Evolutionary conservation across 2,329 filamentous ascomycete genomes (phyloP).

Genomic region (Didymella glomerata): DNA sequence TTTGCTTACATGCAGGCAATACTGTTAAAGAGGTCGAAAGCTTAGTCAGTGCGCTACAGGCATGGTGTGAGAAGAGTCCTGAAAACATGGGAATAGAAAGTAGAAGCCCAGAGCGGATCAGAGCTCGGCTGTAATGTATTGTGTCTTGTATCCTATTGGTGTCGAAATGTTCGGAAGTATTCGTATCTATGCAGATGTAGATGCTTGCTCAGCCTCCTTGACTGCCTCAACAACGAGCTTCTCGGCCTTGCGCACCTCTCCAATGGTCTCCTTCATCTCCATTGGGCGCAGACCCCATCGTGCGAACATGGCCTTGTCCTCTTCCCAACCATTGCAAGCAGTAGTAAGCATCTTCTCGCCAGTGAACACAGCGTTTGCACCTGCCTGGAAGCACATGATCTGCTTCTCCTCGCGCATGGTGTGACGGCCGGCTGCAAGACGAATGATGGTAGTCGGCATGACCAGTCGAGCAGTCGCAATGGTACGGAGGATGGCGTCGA

Average conservation of each 20-base stretch:
- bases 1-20: constrained; percentile 55
- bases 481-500: constrained; percentile 80
- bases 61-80: constrained; percentile 37
- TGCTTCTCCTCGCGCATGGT: constrained; percentile 90
- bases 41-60: constrained; percentile 43
- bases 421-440: constrained; percentile 84
- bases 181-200: constrained; percentile 8
- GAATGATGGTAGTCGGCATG: constrained; percentile 86
- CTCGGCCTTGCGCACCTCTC: constrained; percentile 38
- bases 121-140: constrained; percentile 5
- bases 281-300: constrained; percentile 85
- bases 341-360: constrained; percentile 97
- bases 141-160: not conserved
- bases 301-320: constrained; percentile 84
- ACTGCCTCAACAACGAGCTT: constrained; percentile 25
- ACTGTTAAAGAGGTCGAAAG: constrained; percentile 48
- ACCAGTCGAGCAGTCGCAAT: constrained; percentile 84
- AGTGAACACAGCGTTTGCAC: constrained; percentile 93
- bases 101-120: not conserved
- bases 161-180: not conserved
- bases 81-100: not conserved
- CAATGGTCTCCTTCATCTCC: constrained; percentile 54
- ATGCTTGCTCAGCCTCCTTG: constrained; percentile 20
- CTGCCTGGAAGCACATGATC: constrained; percentile 86
- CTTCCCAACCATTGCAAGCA: constrained; percentile 88